Conservation (phyloP, 768 basidiomycete genomes). For the Lactarius psammicola region DNA sequence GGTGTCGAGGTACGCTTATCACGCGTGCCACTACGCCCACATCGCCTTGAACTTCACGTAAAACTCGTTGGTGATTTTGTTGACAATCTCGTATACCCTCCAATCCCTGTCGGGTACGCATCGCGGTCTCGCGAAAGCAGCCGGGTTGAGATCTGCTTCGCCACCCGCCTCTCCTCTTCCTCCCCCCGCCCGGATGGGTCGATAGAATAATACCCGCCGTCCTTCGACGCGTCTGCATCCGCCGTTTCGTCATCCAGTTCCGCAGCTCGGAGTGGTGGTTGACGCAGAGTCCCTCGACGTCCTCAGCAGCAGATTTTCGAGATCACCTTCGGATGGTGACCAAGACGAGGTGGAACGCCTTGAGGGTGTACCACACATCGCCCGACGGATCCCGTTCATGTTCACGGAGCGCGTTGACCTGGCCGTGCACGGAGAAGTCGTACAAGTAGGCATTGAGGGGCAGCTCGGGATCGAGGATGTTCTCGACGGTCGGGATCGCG, state of each 20-base stretch:
- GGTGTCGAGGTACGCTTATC: too few species aligned
- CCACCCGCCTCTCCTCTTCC: constrained; percentile 30
- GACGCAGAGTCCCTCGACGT: constrained; percentile 24
- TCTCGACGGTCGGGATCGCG: constrained; percentile 55
- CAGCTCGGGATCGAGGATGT: constrained; percentile 33
- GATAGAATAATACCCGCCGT: constrained; percentile 37
- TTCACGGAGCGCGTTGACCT: constrained; percentile 44
- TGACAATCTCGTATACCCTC: constrained; percentile 53
- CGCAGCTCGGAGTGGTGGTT: constrained; percentile 11
- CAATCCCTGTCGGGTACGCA: constrained; percentile 50
- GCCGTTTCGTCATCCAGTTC: constrained; percentile 27
- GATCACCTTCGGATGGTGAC: constrained; percentile 46
- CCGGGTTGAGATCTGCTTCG: constrained; percentile 18
- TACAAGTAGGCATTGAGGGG: constrained; percentile 45
- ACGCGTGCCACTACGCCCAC: constrained; percentile 39
- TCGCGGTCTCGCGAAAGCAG: constrained; percentile 36
- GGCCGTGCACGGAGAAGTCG: constrained; percentile 71
- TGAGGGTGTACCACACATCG: constrained; percentile 62
- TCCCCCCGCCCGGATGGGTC: constrained; percentile 36
- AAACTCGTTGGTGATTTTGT: constrained; percentile 48
- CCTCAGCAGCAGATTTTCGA: constrained; percentile 47
- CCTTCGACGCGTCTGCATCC: constrained; percentile 30
- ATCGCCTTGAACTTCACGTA: constrained; percentile 58
- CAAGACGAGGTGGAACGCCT: constrained; percentile 57
- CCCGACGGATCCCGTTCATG: constrained; percentile 61